These are phyloP conservation scores for Ophiocytium majus DNA, from an alignment of 352 stramenopile species.

Conservation along the genomic window DNA sequence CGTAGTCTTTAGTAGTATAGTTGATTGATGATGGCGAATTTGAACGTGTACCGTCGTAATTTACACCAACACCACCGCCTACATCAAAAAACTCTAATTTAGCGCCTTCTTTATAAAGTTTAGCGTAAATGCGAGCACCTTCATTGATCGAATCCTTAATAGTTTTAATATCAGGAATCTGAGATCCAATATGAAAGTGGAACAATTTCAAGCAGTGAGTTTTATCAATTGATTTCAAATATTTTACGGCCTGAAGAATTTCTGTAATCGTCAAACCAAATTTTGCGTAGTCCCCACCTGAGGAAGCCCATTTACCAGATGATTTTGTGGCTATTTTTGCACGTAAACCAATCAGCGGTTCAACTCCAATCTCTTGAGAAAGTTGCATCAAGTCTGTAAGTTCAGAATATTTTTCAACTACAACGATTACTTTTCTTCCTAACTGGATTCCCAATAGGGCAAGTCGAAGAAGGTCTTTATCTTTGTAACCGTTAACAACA, in stretches of 20 bases:
- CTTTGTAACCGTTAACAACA: conserved; percentile 7
- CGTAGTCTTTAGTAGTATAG: conserved; percentile 1
- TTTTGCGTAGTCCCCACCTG: conserved; percentile 5
- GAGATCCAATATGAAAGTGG: conserved; percentile 10
- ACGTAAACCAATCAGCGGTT: conserved; percentile 1
- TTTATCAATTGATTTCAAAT: background rate
- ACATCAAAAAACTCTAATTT: conserved; percentile 14
- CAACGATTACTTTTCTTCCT: conserved; percentile 7
- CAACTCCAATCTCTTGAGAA: background rate
- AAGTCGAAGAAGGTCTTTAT: conserved; percentile 1
- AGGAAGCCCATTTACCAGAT: conserved; percentile 14
- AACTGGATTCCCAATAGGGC: background rate
- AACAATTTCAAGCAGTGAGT: conserved; percentile 3
- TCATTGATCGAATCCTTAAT: conserved; percentile 7
- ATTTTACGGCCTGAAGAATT: conserved; percentile 17
- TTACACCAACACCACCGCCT: background rate
- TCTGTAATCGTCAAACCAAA: conserved; percentile 6
- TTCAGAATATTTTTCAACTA: conserved; percentile 21
- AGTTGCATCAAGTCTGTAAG: background rate
- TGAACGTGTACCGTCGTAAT: conserved; percentile 5
- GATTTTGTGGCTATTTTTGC: conserved; percentile 6
- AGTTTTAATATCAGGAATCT: conserved; percentile 3
- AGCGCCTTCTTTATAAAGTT: conserved; percentile 11
- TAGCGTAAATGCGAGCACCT: conserved; percentile 13
- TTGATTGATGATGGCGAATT: background rate